Evolutionary conservation across 805 yeast species (phyloP).

Genomic region (Saturnispora besseyi): DNA sequence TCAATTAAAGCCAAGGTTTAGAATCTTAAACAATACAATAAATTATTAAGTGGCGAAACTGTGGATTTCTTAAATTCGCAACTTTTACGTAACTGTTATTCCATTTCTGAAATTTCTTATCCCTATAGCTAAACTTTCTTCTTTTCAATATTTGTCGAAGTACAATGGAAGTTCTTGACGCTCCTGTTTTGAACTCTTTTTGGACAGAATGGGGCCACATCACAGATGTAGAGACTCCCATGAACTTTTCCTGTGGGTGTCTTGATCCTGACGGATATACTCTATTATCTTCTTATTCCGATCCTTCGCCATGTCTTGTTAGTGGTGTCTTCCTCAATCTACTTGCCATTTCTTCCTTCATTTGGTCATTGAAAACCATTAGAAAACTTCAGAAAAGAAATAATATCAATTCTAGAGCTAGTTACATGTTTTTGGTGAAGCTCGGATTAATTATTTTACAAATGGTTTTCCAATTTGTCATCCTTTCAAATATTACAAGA

Average conservation of each 20-base stretch:
- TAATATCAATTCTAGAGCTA: constrained; percentile 22
- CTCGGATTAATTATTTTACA: constrained; percentile 33
- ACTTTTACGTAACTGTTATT: background rate
- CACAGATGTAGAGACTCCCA: background rate
- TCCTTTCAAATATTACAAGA: constrained; percentile 14
- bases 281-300: constrained; percentile 32
- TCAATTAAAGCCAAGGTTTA: background rate
- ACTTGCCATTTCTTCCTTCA: constrained; percentile 30
- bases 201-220: constrained; percentile 4
- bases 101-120: background rate
- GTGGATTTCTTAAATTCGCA: background rate
- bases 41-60: background rate
- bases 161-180: background rate
- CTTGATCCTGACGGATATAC: constrained; percentile 37
- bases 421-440: constrained; percentile 37
- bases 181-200: background rate
- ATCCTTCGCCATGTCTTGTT: constrained; percentile 44
- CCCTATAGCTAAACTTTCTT: too few species aligned
- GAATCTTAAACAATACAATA: background rate
- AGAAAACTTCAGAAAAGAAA: constrained; percentile 26
- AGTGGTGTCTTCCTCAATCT: constrained; percentile 35
- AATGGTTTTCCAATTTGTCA: constrained; percentile 27
- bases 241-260: constrained; percentile 23
- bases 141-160: background rate
- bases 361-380: constrained; percentile 31